Evolutionary conservation across 768 basidiomycete genomes (phyloP).

Genomic region (Pulveroboletus frians): DNA sequence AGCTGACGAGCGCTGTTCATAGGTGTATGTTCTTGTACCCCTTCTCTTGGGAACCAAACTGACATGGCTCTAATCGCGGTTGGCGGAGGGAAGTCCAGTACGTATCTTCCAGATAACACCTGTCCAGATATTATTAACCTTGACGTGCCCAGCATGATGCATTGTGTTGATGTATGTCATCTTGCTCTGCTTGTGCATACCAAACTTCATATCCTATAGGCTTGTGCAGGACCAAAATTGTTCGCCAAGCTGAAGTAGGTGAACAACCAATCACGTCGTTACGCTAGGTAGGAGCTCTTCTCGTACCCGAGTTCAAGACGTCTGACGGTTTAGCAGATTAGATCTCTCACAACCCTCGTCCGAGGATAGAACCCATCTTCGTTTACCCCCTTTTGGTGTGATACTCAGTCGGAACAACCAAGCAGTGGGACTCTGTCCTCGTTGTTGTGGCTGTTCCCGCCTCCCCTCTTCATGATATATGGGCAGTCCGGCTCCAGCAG

Average conservation of each 20-base stretch:
- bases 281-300: conserved; percentile 15
- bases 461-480: neutral
- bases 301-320: neutral
- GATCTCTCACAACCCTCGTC: conserved; percentile 3
- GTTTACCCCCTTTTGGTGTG: neutral
- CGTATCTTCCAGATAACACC: conserved; percentile 26
- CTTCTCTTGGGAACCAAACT: conserved; percentile 3
- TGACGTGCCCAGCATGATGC: conserved; percentile 65
- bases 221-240: conserved; percentile 69
- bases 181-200: neutral
- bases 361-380: conserved; percentile 11
- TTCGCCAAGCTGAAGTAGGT: conserved; percentile 61
- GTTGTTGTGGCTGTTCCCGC: neutral
- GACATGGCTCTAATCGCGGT: conserved; percentile 3
- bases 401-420: neutral
- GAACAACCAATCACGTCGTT: neutral
- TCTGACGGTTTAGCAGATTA: conserved; percentile 11
- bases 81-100: conserved; percentile 56
- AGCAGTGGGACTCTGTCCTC: neutral
- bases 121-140: conserved; percentile 6
- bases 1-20: neutral
- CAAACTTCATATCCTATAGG: conserved; percentile 25
- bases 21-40: conserved; percentile 23
- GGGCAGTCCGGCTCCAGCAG: neutral
- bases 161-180: conserved; percentile 77